phyloP scores from a whole-genome alignment of 1,284 basidiomycete species.

The Cryptococcus hybrid region DNA sequence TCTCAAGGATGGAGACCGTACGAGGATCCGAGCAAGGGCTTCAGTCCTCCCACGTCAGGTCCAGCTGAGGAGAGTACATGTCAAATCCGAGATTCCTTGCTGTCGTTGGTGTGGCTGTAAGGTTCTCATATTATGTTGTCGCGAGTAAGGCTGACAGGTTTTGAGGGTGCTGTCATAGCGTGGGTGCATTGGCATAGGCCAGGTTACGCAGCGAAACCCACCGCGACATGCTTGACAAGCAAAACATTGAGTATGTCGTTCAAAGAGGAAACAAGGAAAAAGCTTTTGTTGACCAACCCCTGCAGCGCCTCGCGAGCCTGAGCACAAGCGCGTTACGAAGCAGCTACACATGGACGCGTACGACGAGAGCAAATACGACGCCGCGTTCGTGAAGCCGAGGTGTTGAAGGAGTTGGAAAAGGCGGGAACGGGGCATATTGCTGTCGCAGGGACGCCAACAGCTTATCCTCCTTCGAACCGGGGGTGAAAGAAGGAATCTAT shows the following conservation, averaged over 20 bases:
- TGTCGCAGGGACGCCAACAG: neutral
- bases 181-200: conserved; percentile 34
- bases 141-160: neutral
- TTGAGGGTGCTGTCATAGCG: conserved; percentile 17
- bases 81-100: conserved; percentile 23
- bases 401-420: conserved; percentile 39
- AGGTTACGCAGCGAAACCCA: conserved; percentile 22
- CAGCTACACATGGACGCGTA: conserved; percentile 39
- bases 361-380: conserved; percentile 44
- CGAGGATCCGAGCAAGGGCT: conserved; percentile 10
- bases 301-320: conserved; percentile 45
- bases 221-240: conserved; percentile 28
- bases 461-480: too few species aligned
- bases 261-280: neutral
- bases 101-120: conserved; percentile 14
- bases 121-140: conserved; percentile 1
- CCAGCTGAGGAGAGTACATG: conserved; percentile 29
- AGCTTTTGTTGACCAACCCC: neutral
- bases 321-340: conserved; percentile 44
- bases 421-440: conserved; percentile 24
- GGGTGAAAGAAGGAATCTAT: neutral
- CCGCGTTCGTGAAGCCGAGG: conserved; percentile 35
- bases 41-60: conserved; percentile 7
- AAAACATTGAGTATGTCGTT: conserved; percentile 39
- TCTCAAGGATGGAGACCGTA: conserved; percentile 22